Conservation (phyloP, 83 land plant genomes). For the Thuja plicata region DNA sequence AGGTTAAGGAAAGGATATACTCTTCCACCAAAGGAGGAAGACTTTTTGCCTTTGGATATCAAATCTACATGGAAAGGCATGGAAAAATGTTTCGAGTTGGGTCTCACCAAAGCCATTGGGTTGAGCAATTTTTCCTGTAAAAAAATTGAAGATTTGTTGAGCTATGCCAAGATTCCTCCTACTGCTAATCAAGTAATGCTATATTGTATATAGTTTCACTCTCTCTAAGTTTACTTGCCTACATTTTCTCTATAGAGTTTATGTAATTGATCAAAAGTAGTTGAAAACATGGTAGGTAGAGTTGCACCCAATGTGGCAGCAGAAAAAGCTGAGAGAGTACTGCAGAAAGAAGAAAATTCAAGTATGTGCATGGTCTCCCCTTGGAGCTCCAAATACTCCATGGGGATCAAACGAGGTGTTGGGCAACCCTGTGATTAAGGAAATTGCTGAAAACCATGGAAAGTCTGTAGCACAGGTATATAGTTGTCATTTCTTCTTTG, state of each 20-base stretch:
- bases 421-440: neutral
- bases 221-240: neutral
- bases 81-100: conserved; percentile 48
- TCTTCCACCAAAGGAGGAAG: conserved; percentile 42
- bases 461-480: neutral
- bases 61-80: conserved; percentile 45
- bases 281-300: conserved; percentile 41
- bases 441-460: neutral
- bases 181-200: conserved; percentile 67
- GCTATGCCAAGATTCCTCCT: conserved; percentile 55
- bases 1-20: conserved; percentile 31
- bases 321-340: neutral
- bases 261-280: neutral
- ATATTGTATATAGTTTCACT: neutral
- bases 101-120: conserved; percentile 50
- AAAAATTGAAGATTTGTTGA: conserved; percentile 24
- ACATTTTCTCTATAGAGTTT: neutral
- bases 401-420: neutral
- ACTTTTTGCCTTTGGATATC: conserved; percentile 39
- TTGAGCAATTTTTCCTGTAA: conserved; percentile 56
- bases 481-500: no score
- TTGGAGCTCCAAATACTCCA: neutral
- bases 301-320: conserved; percentile 23
- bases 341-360: neutral
- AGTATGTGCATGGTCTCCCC: neutral